Evolutionary conservation across 2,329 filamentous ascomycete genomes (phyloP).

Genomic region (Colletotrichum euphorbiae): DNA sequence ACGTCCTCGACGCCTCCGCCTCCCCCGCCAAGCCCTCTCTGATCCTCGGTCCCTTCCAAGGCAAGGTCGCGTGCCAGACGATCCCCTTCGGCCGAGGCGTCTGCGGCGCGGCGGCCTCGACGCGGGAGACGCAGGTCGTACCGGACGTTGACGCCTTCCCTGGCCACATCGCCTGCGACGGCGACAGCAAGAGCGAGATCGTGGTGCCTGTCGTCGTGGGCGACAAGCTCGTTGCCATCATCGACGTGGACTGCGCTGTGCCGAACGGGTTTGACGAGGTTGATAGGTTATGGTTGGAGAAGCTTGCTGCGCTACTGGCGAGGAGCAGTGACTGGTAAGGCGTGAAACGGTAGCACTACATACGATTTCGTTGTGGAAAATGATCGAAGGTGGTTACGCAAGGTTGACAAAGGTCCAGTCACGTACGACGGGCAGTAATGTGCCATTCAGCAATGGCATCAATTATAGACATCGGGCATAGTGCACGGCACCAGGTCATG

Average conservation of each 20-base stretch:
- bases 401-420: background rate
- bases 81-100: slow-evolving; percentile 81
- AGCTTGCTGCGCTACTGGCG: slow-evolving; percentile 70
- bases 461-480: background rate
- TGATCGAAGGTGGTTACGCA: no score
- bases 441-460: background rate
- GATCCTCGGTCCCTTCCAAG: slow-evolving; percentile 84
- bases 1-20: slow-evolving; percentile 69
- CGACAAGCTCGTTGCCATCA: slow-evolving; percentile 74
- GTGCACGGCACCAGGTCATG: background rate
- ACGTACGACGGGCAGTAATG: background rate
- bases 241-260: slow-evolving; percentile 82
- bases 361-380: no score
- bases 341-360: no score
- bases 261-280: slow-evolving; percentile 75
- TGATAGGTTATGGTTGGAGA: slow-evolving; percentile 74
- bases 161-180: slow-evolving; percentile 86
- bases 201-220: slow-evolving; percentile 76
- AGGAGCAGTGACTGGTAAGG: slow-evolving; percentile 73
- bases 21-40: slow-evolving; percentile 60
- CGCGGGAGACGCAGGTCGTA: slow-evolving; percentile 72
- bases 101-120: slow-evolving; percentile 76
- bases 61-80: slow-evolving; percentile 82
- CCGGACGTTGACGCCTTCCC: slow-evolving; percentile 79
- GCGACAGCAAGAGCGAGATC: slow-evolving; percentile 81